Conservation (phyloP, 345 rosid species). For the Aethionema arabicum region DNA sequence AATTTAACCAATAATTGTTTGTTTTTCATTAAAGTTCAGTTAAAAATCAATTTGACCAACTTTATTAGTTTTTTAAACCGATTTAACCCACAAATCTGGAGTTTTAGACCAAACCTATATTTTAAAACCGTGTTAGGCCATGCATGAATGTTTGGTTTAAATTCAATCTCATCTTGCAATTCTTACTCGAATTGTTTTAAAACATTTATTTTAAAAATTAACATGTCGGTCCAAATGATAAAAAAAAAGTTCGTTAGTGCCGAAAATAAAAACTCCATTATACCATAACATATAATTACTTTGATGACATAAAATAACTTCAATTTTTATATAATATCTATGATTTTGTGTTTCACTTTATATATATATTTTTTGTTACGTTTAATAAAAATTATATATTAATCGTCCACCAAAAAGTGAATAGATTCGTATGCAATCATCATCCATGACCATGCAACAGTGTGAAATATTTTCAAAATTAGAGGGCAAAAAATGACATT, state of each 20-base stretch:
- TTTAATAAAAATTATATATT: not conserved
- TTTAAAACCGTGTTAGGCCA: not conserved
- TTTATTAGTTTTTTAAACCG: not conserved
- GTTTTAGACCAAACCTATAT: constrained; percentile 2
- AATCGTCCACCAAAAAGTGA: constrained; percentile 24
- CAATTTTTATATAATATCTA: constrained; percentile 18
- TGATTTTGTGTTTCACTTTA: constrained; percentile 21
- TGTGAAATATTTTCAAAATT: constrained; percentile 16
- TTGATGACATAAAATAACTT: not conserved
- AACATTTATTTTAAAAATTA: not conserved
- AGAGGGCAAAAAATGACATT: constrained; percentile 19
- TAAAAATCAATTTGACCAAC: not conserved
- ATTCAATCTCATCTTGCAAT: constrained; percentile 1
- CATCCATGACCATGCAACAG: constrained; percentile 29
- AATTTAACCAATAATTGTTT: too few relatives aligned
- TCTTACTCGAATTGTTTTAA: not conserved
- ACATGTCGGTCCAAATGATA: not conserved
- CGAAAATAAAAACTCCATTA: constrained; percentile 9
- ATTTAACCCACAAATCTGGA: not conserved
- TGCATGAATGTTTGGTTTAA: constrained; percentile 3
- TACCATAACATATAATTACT: constrained; percentile 5
- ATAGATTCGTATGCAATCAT: constrained; percentile 26
- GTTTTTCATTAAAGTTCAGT: too few relatives aligned
- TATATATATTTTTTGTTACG: constrained; percentile 1
- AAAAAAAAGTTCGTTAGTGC: constrained; percentile 16